A percentile compares a stretch with the other conserved stretches of the same genome.
phyloP scores from a whole-genome alignment of 768 basidiomycete species.

The Mycena albidolilacea region DNA sequence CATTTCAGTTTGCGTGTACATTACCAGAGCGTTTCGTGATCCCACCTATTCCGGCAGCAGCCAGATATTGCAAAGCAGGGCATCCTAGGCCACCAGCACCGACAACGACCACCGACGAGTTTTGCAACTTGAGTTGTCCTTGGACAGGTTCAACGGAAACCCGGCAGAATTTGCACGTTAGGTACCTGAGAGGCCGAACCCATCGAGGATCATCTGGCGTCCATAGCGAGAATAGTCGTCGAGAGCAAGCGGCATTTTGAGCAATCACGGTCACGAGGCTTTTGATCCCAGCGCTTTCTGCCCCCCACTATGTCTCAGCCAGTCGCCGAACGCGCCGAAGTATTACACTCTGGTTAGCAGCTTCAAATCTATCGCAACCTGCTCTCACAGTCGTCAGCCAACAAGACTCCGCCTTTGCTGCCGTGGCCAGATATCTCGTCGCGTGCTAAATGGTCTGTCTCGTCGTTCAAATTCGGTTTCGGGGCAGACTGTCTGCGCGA shows the following conservation, averaged over 20 bases:
- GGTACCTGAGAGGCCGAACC: slow-evolving; percentile 88
- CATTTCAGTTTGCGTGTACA: slow-evolving; percentile 23
- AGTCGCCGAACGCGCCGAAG: slow-evolving; percentile 47
- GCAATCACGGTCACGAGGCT: slow-evolving; percentile 36
- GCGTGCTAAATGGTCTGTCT: slow-evolving; percentile 95
- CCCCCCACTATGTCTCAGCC: slow-evolving; percentile 18
- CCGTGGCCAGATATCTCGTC: slow-evolving; percentile 90
- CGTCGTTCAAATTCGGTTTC: slow-evolving; percentile 96
- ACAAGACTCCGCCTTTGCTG: slow-evolving; percentile 64
- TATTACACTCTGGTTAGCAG: slow-evolving; percentile 55
- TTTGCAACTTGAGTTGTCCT: slow-evolving; percentile 90
- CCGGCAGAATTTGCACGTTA: slow-evolving; percentile 28
- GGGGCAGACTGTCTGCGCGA: slow-evolving; percentile 94
- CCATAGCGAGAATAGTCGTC: slow-evolving; percentile 93
- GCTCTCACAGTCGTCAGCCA: slow-evolving; percentile 45
- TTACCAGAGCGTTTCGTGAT: slow-evolving; percentile 3
- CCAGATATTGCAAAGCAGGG: slow-evolving; percentile 94
- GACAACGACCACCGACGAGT: slow-evolving; percentile 85
- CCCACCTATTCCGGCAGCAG: slow-evolving; percentile 92
- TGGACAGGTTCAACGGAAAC: slow-evolving; percentile 17
- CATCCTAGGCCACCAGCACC: slow-evolving; percentile 98
- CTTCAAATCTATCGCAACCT: slow-evolving; percentile 12
- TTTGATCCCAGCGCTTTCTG: not conserved
- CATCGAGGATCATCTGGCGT: slow-evolving; percentile 95
- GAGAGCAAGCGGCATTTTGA: slow-evolving; percentile 53